phyloP scores from a whole-genome alignment of 768 basidiomycete genomes.

The Boletellus ananas region DNA sequence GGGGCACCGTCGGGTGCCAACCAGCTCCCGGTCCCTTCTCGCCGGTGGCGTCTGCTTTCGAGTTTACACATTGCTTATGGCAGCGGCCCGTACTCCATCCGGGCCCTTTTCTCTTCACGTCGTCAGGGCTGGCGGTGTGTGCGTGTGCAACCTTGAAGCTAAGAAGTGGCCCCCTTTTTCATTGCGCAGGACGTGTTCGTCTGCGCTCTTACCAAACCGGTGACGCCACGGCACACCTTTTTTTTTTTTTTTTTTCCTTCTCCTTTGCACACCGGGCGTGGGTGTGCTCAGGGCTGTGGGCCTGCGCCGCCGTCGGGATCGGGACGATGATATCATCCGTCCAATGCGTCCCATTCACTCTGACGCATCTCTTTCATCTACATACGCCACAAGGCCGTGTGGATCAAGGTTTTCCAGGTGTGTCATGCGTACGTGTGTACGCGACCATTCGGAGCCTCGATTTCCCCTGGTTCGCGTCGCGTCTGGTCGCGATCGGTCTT shows the following conservation, averaged over 20 bases:
- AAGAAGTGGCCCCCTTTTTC: not conserved
- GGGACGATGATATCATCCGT: not conserved
- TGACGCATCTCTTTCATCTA: too few species aligned
- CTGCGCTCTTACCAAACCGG: not conserved
- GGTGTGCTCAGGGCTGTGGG: slow-evolving; percentile 1
- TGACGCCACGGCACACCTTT: not conserved
- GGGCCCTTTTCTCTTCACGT: not conserved
- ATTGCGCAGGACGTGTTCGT: not conserved
- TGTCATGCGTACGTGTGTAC: too few species aligned
- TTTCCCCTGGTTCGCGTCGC: too few species aligned
- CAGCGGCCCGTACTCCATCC: not conserved
- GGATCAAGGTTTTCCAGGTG: too few species aligned
- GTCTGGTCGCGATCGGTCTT: too few species aligned
- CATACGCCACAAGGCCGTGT: too few species aligned
- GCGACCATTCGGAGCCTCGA: too few species aligned
- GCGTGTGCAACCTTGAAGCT: not conserved
- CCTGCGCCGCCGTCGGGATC: not conserved
- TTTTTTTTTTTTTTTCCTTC: not conserved
- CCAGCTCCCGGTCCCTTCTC: not conserved
- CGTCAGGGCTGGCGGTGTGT: not conserved
- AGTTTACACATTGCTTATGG: not conserved
- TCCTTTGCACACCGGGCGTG: not conserved
- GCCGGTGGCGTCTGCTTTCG: not conserved
- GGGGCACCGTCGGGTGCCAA: too few species aligned
- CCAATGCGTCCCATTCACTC: too few species aligned